Base-by-base conservation (phyloP, 208 protist species). In the Trypanosoma conorhini region DNA sequence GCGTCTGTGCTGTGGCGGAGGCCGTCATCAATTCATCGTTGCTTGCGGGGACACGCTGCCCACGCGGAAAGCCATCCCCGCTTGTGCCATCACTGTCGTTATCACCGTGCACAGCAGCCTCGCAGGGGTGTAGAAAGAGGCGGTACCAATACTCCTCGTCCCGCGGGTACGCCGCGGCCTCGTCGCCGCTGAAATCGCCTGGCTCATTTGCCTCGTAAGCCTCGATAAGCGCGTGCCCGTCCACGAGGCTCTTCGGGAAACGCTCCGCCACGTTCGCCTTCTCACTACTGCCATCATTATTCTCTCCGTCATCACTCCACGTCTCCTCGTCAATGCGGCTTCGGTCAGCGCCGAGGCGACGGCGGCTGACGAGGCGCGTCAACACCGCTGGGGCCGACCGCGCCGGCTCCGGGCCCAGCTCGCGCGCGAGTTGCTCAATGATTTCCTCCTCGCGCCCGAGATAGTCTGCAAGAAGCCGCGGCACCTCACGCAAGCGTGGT, bases 121-220 rank as follows among this genome's bases (percentile, higher is more conserved):
- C 33, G 38, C 31, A 21, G 10, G 56, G 42, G 42, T 26, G 24
- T 26, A 76, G 8, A 68, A 66, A 68, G 21, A 76, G 62, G 2
- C 62, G 60, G 54, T 70, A 63, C 70, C 70, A 76, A 44, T 70
- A 59, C 52, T 76, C 70, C 58, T 76, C 70, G 30, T 68, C 70
- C 9, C 51, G 62, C 31, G 60, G 60, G 33, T 70, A 76, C n/a
- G 60, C 48, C 22, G 35, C 28, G 15, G 46, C 24, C 33, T 76
- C 70, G 50, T 76, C 70, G 19, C 70, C 70, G 38, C 70, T 63
- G n/a, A 64, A 76, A 12, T 76, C 70, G 56, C 62, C 70, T 22
- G 62, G 30, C 15, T 50, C 55, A 62, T 64, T 62, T 35, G 24
- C 35, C 4, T 8, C 50, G 51, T 52, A 40, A 21, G 30, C 24